phyloP scores from a whole-genome alignment of 331 rosid genomes.

The Prunus yedoensis region DNA sequence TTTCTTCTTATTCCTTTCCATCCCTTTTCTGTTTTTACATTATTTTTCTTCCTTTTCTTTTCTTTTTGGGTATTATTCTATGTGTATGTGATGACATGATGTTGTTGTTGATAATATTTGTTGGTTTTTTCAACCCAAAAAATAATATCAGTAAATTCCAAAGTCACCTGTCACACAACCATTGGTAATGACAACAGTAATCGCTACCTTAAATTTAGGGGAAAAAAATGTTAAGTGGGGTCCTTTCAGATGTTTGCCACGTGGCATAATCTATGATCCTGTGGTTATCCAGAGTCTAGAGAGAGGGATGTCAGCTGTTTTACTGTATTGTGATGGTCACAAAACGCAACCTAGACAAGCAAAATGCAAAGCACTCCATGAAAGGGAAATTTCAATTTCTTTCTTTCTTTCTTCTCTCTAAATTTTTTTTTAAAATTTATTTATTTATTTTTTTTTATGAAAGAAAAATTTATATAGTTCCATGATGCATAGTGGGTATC shows the following conservation, averaged over 20 bases:
- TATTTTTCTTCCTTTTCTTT: slow-evolving; percentile 8
- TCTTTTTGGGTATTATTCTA: background rate
- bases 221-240: slow-evolving; percentile 19
- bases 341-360: background rate
- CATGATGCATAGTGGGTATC: slow-evolving; percentile 67
- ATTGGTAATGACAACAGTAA: slow-evolving; percentile 31
- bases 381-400: slow-evolving; percentile 12
- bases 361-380: slow-evolving; percentile 9
- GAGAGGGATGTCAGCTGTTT: slow-evolving; percentile 25
- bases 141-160: slow-evolving; percentile 18
- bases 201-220: slow-evolving; percentile 42
- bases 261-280: slow-evolving; percentile 12
- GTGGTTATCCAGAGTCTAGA: slow-evolving; percentile 27
- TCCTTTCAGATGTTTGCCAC: slow-evolving; percentile 32
- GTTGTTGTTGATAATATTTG: slow-evolving; percentile 50
- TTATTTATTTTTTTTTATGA: background rate
- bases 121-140: slow-evolving; percentile 21
- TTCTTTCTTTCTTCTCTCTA: too few relatives aligned
- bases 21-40: background rate
- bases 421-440: background rate
- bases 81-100: slow-evolving; percentile 55
- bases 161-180: slow-evolving; percentile 28
- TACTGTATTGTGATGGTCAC: slow-evolving; percentile 11
- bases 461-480: slow-evolving; percentile 28
- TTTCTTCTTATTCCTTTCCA: background rate